Evolutionary conservation across 1,139 yeast species (phyloP), one percentile per base, ranked within the genome.

Genomic region (Hyphopichia burtonii): DNA sequence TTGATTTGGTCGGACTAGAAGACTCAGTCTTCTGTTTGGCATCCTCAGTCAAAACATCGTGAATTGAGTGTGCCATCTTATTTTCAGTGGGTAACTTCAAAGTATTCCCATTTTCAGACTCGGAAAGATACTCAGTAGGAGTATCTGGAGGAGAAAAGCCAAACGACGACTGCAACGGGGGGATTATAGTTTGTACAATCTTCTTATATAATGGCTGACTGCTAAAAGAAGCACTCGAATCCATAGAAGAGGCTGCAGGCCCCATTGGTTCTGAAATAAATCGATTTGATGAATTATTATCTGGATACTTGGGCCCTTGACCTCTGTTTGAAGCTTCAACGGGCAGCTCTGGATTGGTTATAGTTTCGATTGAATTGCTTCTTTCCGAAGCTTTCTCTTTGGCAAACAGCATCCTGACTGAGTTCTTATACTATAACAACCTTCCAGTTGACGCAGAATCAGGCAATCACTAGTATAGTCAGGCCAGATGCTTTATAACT

Each of bases 161-260:
- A 16, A 53, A 28, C 8, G 50, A 40, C 2, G 41, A 28, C 31
- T 44, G 54, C 12, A 49, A 39, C 5, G 56, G 53, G 2, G 58
- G 57, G 1, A 53, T 42, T 10, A 53, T 39, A n/a, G 48, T 43
- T 27, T 34, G 47, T 15, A 43, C 41, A 27, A 48, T 36, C 22
- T 47, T 47, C 30, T 47, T 43, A 37, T 45, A 50, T 17, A 54
- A 36, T n/a, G 43, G 28, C 11, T 25, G 28, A 25, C 28, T 11
- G 28, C n/a, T 25, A 25, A 11, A 8, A 11, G 28, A 11, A 9
- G 28, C 4, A 11, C 11, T 25, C n/a, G 28, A 7, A 25, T 25
- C 28, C 4, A 25, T 11, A 25, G 28, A 25, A 25, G 28, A 25
- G 11, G 28, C 4, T 3, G 28, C n/a, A 9, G 7, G 7, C 7